These are phyloP conservation scores for Cladosporium sp. DNA, from an alignment of 2,329 filamentous ascomycete species.

Conservation along the genomic window DNA sequence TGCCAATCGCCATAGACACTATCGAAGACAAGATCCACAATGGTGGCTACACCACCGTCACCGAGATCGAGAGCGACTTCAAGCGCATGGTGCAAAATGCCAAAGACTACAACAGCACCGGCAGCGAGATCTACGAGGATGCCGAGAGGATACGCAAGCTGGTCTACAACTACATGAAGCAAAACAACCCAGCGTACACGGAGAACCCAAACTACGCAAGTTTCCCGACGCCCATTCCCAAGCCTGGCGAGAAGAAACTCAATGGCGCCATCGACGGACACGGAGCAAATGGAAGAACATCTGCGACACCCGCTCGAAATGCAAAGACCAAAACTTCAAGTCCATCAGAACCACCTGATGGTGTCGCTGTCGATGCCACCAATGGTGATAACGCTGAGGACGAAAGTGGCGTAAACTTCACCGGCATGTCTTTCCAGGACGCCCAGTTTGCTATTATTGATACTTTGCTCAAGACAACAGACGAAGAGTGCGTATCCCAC, in stretches of 20 bases:
- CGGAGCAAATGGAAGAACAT: conserved; percentile 9
- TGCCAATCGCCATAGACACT: conserved; percentile 75
- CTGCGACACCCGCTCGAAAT: conserved; percentile 11
- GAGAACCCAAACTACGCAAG: conserved; percentile 66
- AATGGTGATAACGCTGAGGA: conserved; percentile 23
- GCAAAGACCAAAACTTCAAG: conserved; percentile 21
- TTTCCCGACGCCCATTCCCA: conserved; percentile 70
- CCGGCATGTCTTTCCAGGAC: conserved; percentile 74
- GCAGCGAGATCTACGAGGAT: conserved; percentile 73
- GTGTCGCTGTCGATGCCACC: conserved; percentile 29
- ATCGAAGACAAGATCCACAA: conserved; percentile 73
- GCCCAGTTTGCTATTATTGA: conserved; percentile 83
- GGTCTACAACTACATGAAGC: conserved; percentile 83
- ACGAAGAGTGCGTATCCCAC: conserved; percentile 58
- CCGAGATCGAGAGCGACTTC: conserved; percentile 77
- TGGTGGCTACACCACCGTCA: conserved; percentile 67
- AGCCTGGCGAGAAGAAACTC: conserved; percentile 30
- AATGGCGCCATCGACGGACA: conserved; percentile 32
- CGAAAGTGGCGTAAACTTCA: conserved; percentile 52
- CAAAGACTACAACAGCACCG: conserved; percentile 77
- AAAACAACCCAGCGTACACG: conserved; percentile 80
- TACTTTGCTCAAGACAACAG: conserved; percentile 67
- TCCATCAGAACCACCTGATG: conserved; percentile 31
- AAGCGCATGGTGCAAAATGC: conserved; percentile 87
- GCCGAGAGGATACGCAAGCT: conserved; percentile 85